A percentile compares a stretch with the other conserved stretches of the same genome.
Conservation (phyloP, 352 stramenopile species). For the Pythium rhizo-oryzae region DNA sequence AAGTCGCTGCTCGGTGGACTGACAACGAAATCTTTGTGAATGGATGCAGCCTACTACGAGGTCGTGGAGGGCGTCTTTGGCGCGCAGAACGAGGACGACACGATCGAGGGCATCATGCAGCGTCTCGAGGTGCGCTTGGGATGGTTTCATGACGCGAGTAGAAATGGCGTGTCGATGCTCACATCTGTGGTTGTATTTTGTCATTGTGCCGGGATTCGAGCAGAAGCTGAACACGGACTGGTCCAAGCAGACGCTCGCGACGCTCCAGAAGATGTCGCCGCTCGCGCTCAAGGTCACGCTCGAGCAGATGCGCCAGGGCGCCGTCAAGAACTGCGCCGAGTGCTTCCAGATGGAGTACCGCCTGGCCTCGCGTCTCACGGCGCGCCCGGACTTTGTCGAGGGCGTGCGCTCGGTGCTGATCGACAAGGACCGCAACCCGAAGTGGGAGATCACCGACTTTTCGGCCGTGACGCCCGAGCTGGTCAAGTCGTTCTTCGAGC, state of each 20-base stretch:
- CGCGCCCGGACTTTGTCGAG: slow-evolving; percentile 96
- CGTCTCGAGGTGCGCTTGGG: slow-evolving; percentile 32
- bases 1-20: slow-evolving; percentile 27
- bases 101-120: slow-evolving; percentile 72
- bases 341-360: slow-evolving; percentile 96
- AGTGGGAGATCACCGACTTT: slow-evolving; percentile 83
- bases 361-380: slow-evolving; percentile 82
- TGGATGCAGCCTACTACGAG: slow-evolving; percentile 53
- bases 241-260: slow-evolving; percentile 76
- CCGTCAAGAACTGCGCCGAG: slow-evolving; percentile 82
- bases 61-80: slow-evolving; percentile 82
- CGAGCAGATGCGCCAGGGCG: slow-evolving; percentile 92
- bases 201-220: neutral
- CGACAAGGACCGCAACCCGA: slow-evolving; percentile 95
- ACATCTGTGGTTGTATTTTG: slow-evolving; percentile 8
- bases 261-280: slow-evolving; percentile 91
- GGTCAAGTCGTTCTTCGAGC: slow-evolving; percentile 84
- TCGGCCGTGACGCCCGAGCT: slow-evolving; percentile 62
- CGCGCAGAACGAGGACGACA: slow-evolving; percentile 72
- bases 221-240: slow-evolving; percentile 74
- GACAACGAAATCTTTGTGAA: slow-evolving; percentile 11
- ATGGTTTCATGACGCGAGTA: neutral
- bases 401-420: slow-evolving; percentile 96
- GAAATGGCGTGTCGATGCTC: neutral
- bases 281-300: slow-evolving; percentile 95